A percentile compares a stretch with the other conserved stretches of the same genome.
Conservation (phyloP, 495 filamentous ascomycete species). For the Podospora bellae-mahoneyi region DNA sequence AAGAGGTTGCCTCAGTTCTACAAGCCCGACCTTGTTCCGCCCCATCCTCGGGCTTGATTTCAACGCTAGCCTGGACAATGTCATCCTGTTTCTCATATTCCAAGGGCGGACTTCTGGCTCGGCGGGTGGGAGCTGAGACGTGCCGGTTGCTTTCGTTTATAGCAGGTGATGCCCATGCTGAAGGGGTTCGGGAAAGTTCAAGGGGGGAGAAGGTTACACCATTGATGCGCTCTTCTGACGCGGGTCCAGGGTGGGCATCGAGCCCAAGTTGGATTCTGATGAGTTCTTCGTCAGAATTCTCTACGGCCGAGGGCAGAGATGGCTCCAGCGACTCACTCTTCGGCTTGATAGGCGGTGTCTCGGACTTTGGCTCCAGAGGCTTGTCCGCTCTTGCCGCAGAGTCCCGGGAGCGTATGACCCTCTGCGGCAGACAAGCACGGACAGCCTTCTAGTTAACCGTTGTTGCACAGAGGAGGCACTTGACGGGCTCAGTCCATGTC, state of each 20-base stretch:
- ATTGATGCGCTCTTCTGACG: background rate
- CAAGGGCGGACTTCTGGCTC: background rate
- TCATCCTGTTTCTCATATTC: background rate
- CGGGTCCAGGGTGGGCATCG: background rate
- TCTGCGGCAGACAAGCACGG: background rate
- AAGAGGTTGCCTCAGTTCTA: background rate
- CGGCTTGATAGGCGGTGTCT: background rate
- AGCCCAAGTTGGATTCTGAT: background rate
- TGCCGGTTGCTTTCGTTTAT: background rate
- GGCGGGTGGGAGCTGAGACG: background rate
- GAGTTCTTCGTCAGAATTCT: background rate
- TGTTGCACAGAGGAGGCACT: slow-evolving; percentile 42
- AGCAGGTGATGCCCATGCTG: background rate
- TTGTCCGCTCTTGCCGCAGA: background rate
- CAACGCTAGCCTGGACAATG: background rate
- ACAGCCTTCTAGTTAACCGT: slow-evolving; percentile 32
- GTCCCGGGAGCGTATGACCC: background rate
- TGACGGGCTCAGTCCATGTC: slow-evolving; percentile 45
- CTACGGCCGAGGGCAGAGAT: background rate
- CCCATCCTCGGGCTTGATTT: background rate
- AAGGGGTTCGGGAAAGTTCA: background rate
- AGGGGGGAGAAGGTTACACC: background rate
- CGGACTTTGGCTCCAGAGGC: background rate
- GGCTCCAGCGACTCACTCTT: background rate
- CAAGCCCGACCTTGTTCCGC: background rate